Evolutionary conservation across 2,329 filamentous ascomycete genomes (phyloP), one percentile per base, ranked within the genome.

Genomic region (Alternaria alternata): DNA sequence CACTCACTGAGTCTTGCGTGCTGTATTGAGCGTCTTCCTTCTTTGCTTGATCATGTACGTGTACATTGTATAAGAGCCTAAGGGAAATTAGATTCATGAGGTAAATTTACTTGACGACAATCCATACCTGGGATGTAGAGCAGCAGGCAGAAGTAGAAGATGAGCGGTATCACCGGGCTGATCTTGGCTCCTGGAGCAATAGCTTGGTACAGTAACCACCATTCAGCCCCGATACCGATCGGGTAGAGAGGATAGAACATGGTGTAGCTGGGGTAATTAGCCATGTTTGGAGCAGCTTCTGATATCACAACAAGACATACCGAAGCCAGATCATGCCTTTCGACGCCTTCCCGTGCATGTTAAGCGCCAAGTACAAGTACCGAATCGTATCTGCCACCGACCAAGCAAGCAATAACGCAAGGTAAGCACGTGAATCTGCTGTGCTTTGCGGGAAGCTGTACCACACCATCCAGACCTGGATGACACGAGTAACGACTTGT

Each of bases 391-490:
- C 71, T 7, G 71, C 71, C 7, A 60, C n/a, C 12, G 65, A 52
- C 71, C 71, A 73, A 8, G 69, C 71, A 18, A 70, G 34, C 14
- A 72, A 38, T 18, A 72, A 48, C 7, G 64, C 53, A 8, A 55
- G n/a, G 34, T 71, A 73, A 4, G 71, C 68, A 16, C 12, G 24
- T 1, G 67, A 70, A 2, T 54, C 20, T 5, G 66, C 64, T 1
- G 69, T 71, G 39, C 46, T 66, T 2, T 28, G 38, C 0, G 71
- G 71, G 36, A 71, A 73, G 9, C 47, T 44, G 22, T 56, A 66
- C 71, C 69, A 73, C 6, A 73, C 64, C 65, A 73, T 67, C 70
- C 70, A 73, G 3, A 71, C 67, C 41, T 73, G 71, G 18, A 73
- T 73, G 3, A 64, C 63, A n/a, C 71, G 69, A 2, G 71, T 72